A percentile compares a stretch with the other conserved stretches of the same genome.
Conservation (phyloP, 2,329 filamentous ascomycete genomes). For the Stagonosporopsis chrysanthemi region DNA sequence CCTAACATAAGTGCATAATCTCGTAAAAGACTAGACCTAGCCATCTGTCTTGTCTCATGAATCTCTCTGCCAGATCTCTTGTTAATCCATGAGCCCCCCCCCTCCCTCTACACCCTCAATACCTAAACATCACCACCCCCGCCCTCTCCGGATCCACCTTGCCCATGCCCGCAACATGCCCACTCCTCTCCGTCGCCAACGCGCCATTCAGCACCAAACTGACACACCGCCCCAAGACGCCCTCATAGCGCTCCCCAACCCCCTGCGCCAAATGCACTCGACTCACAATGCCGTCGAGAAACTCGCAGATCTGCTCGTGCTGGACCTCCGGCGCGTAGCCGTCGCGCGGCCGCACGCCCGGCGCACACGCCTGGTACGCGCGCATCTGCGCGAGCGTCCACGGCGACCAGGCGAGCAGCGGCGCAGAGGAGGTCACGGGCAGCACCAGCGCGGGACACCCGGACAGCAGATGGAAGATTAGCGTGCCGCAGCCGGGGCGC, state of each 20-base stretch:
- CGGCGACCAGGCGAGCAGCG: constrained; percentile 44
- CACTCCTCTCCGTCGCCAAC: constrained; percentile 37
- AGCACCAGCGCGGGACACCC: constrained; percentile 49
- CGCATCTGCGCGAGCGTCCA: constrained; percentile 48
- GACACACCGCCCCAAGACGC: constrained; percentile 42
- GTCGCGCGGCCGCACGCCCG: constrained; percentile 1
- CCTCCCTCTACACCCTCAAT: too few species aligned
- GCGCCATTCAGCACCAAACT: constrained; percentile 51
- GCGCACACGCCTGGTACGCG: not conserved
- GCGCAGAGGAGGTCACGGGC: constrained; percentile 39
- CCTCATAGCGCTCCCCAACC: constrained; percentile 40
- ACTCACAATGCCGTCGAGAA: constrained; percentile 41
- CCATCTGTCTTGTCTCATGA: too few species aligned
- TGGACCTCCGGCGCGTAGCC: constrained; percentile 37
- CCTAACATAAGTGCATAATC: too few species aligned
- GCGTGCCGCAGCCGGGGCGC: constrained; percentile 47
- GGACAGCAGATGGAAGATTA: constrained; percentile 49
- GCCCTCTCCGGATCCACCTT: constrained; percentile 47
- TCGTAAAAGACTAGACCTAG: too few species aligned
- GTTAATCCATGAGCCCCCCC: not conserved
- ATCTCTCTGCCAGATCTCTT: too few species aligned
- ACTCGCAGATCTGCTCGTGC: constrained; percentile 48
- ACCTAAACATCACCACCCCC: constrained; percentile 50
- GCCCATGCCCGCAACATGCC: constrained; percentile 20
- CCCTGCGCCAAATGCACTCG: constrained; percentile 32